phyloP scores from a whole-genome alignment of 306 rosid species.

The Inga leiocalycina region DNA sequence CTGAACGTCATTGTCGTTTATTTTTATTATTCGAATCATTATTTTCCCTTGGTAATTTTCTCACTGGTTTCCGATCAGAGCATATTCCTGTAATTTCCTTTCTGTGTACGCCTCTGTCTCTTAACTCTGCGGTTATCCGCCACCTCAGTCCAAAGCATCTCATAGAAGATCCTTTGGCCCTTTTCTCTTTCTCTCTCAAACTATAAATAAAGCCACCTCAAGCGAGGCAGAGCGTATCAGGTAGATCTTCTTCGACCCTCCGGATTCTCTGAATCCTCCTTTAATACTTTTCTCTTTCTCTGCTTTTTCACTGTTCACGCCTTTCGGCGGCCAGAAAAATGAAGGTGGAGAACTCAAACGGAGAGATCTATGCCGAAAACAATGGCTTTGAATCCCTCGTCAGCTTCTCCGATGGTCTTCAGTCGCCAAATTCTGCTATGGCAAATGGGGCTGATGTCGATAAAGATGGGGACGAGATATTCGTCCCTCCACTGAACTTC shows the following conservation, averaged over 20 bases:
- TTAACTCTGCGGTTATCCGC: background rate
- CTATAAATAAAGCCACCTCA: background rate
- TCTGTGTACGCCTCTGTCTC: slow-evolving; percentile 32
- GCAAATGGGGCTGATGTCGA: slow-evolving; percentile 25
- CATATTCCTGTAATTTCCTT: slow-evolving; percentile 27
- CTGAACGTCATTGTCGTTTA: no score
- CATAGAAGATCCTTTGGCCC: slow-evolving; percentile 26
- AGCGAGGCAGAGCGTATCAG: background rate
- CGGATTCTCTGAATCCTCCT: slow-evolving; percentile 47
- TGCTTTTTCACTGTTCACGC: slow-evolving; percentile 11
- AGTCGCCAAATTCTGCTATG: background rate
- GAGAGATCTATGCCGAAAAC: slow-evolving; percentile 19
- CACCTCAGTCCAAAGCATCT: slow-evolving; percentile 41
- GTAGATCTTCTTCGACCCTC: slow-evolving; percentile 26
- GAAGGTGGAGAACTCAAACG: slow-evolving; percentile 48
- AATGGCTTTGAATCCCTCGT: background rate
- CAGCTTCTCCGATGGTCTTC: background rate
- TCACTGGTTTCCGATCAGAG: slow-evolving; percentile 23
- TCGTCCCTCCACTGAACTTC: slow-evolving; percentile 76
- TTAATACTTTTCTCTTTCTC: background rate
- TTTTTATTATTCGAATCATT: no score
- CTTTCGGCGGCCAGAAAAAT: slow-evolving; percentile 57
- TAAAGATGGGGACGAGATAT: slow-evolving; percentile 48
- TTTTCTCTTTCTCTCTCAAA: background rate
- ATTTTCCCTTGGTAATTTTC: background rate